A percentile compares a stretch with the other conserved stretches of the same genome.
Evolutionary conservation across 2,329 filamentous ascomycete genomes (phyloP).

Genomic region (Xylaria sp.): DNA sequence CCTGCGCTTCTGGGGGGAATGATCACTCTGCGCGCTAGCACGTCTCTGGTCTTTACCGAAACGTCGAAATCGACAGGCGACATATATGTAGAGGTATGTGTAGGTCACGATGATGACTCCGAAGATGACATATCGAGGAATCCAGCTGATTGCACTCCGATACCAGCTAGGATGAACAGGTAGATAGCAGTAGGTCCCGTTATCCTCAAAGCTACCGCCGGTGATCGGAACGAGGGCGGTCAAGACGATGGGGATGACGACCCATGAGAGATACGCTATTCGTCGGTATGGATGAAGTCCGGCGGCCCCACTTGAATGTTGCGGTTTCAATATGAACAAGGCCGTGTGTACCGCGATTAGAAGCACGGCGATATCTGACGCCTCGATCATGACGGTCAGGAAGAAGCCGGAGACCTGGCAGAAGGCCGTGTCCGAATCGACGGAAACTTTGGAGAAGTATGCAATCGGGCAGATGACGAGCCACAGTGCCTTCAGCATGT

Average conservation of each 20-base stretch:
- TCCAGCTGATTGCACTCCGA: conserved; percentile 68
- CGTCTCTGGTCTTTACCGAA: conserved; percentile 40
- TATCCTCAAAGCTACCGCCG: conserved; percentile 33
- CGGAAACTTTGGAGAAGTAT: conserved; percentile 54
- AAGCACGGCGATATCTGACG: conserved; percentile 71
- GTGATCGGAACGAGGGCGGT: conserved; percentile 44
- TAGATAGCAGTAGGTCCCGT: conserved; percentile 61
- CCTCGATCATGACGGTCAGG: conserved; percentile 67
- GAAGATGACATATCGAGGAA: conserved; percentile 73
- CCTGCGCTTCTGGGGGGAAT: conserved; percentile 12
- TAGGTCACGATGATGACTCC: conserved; percentile 66
- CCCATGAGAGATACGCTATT: conserved; percentile 59
- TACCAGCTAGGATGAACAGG: conserved; percentile 71
- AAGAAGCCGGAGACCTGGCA: conserved; percentile 73
- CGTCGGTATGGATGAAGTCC: conserved; percentile 71
- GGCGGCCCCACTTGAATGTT: conserved; percentile 51
- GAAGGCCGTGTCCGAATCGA: conserved; percentile 56
- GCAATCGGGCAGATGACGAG: conserved; percentile 67
- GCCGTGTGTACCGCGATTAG: conserved; percentile 75
- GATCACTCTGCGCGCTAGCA: conserved; percentile 25
- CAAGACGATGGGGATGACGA: conserved; percentile 61
- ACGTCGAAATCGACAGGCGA: conserved; percentile 49
- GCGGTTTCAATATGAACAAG: conserved; percentile 69
- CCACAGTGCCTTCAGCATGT: conserved; percentile 71
- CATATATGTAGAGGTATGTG: conserved; percentile 70